A percentile compares a stretch with the other conserved stretches of the same genome.
Conservation (phyloP, 306 rosid genomes). For the Castanea mollissima region DNA sequence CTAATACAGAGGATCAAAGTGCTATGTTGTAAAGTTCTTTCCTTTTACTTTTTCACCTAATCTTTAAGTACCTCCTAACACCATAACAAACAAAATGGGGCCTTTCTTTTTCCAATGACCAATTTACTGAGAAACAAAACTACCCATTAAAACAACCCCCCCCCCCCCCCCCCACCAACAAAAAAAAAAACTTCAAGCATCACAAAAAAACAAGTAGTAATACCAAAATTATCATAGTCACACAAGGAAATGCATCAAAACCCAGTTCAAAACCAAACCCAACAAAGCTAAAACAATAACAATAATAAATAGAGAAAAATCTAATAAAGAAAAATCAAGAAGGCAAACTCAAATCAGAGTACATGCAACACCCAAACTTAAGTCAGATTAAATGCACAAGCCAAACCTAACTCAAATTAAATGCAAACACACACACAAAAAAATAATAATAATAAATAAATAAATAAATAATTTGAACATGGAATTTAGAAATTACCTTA, state of each 20-base stretch:
- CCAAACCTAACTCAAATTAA: too few relatives aligned
- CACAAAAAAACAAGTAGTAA: neutral
- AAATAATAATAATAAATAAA: too few relatives aligned
- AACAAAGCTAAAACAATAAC: neutral
- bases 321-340: too few relatives aligned
- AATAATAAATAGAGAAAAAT: neutral
- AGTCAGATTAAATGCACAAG: too few relatives aligned
- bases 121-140: slow-evolving; percentile 17
- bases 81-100: neutral
- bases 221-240: neutral
- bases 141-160: neutral
- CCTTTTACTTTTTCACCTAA: neutral
- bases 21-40: neutral
- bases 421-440: too few relatives aligned
- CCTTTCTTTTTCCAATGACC: neutral
- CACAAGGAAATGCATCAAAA: neutral
- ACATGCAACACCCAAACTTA: too few relatives aligned
- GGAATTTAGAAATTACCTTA: too few relatives aligned
- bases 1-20: too few relatives aligned
- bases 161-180: too few relatives aligned
- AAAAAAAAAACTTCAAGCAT: too few relatives aligned
- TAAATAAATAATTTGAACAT: too few relatives aligned
- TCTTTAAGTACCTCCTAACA: neutral
- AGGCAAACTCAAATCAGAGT: too few relatives aligned
- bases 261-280: neutral